Evolutionary conservation across 176 grass and related monocot genomes (phyloP).

Genomic region (barley (Hordeum vulgare)): MorexV3_pseudomolecules_assembly NC_058520.1:249702930-249703429

Average conservation of each 20-base stretch:
- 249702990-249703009: background rate
- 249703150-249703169: conserved; percentile 35
- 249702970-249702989: background rate
- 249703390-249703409: background rate
- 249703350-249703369: background rate
- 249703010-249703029: background rate
- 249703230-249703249: conserved; percentile 23
- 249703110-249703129: conserved; percentile 46
- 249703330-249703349: background rate
- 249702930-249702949: background rate
- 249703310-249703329: background rate
- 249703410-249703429: background rate
- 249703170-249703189: conserved; percentile 69
- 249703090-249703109: background rate
- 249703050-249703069: background rate
- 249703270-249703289: background rate
- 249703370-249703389: background rate
- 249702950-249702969: background rate
- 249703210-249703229: conserved; percentile 55
- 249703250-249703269: background rate
- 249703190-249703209: conserved; percentile 57
- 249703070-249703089: background rate
- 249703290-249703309: background rate
- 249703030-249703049: background rate
- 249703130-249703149: conserved; percentile 31